Evolutionary conservation across 1,139 yeast species (phyloP), one percentile per base, ranked within the genome.

Genomic region (Kluyveromyces sp.): DNA sequence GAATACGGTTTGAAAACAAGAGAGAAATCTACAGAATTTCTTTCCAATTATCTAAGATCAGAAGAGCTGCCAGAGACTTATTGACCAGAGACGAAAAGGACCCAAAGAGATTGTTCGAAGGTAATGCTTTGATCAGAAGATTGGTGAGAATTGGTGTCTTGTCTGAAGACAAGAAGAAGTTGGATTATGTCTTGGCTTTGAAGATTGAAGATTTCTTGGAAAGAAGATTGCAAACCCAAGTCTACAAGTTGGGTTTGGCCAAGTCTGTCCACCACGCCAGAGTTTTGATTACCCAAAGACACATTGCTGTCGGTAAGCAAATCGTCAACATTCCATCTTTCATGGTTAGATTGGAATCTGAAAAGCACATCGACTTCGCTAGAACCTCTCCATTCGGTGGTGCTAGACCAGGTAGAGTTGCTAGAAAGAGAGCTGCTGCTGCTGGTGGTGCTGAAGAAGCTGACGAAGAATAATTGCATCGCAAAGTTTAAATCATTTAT

Each of bases 41-140:
- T 73, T 88, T 84, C 83, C 97, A 92, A 79, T 88, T 92, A 72
- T 92, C 99, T 62, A 92, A 92, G 85, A 92, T 92, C 74, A 92
- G 99, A 82, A 89, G 98, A 82, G 98, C 98, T 74, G 99, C 99
- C 72, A 96, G 99, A 85, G 97, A 94, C 72, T 82, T 92, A 71
- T 85, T 92, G 77, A 92, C 98, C 79, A 89, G 97, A 81, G 98
- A 92, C 69, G 98, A 92, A 81, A 92, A 92, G 83, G 98, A 92
- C 78, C 97, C 96, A 81, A 92, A 89, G 87, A 90, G 99, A 82
- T 85, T 92, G 71, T 92, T 92, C 81, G 98, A 92, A 79, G 99
- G 99, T 86, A 92, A 92, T 72, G 99, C 99, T 71, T 88, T 92
- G 74, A 92, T 89, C 75, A 82, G 94, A 83, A 88, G 96, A 81